Evolutionary conservation across 768 basidiomycete genomes (phyloP), one percentile per base, ranked within the genome.

Genomic region (Pulveroboletus frians): DNA sequence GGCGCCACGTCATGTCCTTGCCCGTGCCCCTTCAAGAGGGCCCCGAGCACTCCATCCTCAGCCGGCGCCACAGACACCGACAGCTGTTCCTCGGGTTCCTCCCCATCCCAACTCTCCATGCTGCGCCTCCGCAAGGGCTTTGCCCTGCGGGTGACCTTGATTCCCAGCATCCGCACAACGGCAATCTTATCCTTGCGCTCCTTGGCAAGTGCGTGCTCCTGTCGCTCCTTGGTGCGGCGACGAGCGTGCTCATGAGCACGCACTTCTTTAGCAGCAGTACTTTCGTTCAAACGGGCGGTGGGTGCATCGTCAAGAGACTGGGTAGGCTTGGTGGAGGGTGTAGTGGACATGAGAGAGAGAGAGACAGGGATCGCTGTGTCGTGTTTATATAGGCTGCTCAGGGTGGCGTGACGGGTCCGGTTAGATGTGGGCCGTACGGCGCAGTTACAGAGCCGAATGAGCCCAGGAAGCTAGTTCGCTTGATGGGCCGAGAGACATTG

Each of bases 201-300:
- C 65, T 53, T 65, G 9, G 57, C 52, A 5, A 65, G 63, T 11
- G 58, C 54, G 9, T 69, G 61, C 51, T 63, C 67, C 43, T 46
- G 67, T 23, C 65, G 64, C 48, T 66, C 64, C 52, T 67, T 68
- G 46, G 49, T 55, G 20, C 58, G 66, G 29, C 67, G 66, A 49
- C 68, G 66, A 8, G 66, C 67, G 27, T 64, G 68, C 55, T 68
- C 66, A 11, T 53, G 58, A 18, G 66, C 68, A 14, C 66, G 67
- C 34, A 59, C 58, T 43, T 69, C 67, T 46, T 68, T 68, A 30
- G 56, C 41, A 23, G 6, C 46, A 2, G 43, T 9, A 23, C 50
- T 52, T 44, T 57, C 62, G 35, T 56, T 57, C 43, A 60, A 17
- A 40, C 54, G 53, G 43, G 48, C 39, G 39, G 32, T 46, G 38